Evolutionary conservation across 2,329 filamentous ascomycete genomes (phyloP).

Genomic region (Fonsecaea monophora): DNA sequence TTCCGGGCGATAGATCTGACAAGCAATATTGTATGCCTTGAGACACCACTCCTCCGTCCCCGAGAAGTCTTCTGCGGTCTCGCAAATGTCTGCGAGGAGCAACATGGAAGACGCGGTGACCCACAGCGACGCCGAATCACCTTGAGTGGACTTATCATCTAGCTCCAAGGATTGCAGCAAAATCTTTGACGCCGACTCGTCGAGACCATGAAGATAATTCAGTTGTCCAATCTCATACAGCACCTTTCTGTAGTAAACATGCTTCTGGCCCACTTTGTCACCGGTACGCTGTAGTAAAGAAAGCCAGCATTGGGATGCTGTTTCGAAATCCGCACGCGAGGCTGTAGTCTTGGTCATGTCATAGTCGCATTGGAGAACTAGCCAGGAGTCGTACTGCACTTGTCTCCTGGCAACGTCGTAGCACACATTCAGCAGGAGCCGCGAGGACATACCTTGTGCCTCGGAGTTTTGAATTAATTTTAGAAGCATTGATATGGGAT

Average conservation of each 20-base stretch:
- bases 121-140: too few species aligned
- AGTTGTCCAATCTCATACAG: background rate
- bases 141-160: too few species aligned
- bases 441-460: background rate
- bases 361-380: background rate
- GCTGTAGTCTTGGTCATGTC: background rate
- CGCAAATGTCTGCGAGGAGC: background rate
- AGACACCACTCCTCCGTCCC: conserved; percentile 12
- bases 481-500: conserved; percentile 23
- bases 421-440: conserved; percentile 8
- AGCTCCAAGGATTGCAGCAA: background rate
- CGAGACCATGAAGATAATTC: background rate
- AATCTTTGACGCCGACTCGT: background rate
- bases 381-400: background rate
- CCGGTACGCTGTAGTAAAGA: background rate
- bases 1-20: background rate
- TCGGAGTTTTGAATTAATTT: background rate
- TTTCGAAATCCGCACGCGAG: background rate
- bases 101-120: too few species aligned
- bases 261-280: background rate
- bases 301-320: background rate
- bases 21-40: conserved; percentile 8
- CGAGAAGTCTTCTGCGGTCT: background rate
- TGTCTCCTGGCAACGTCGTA: conserved; percentile 10
- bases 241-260: background rate